Base-by-base conservation (phyloP, 306 rosid species). In the Fagus sylvatica region DNA sequence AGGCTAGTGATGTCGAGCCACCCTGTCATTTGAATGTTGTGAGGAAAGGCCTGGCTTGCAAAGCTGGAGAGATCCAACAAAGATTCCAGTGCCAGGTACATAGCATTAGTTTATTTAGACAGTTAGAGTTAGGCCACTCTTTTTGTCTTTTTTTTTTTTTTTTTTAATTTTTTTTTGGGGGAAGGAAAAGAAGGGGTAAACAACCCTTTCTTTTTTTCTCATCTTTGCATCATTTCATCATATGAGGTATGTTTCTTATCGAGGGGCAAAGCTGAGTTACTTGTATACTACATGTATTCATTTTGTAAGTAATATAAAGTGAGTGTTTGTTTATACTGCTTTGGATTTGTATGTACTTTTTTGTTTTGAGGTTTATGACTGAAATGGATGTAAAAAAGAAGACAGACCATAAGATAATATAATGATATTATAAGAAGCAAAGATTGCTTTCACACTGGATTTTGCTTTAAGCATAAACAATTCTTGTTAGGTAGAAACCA, bases 31-130 rank as follows among this genome's bases (percentile, higher is more conserved):
- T 79, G 86, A 79, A 85, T 85, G 77, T 87, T 90, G 87, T 81
- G 86, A 77, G 83, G 71, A 57, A 73, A 73, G 65, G 81, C 87
- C 85, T 87, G 88, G 93, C 88, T 84, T 87, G 95, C 91, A 88
- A 82, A 85, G 90, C 91, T 92, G 95, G 90, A 74, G 68, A 74
- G 80, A 84, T 84, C 80, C 84, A 77, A 85, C 85, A 83, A 75
- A 83, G 83, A 88, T 86, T 88, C 91, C 88, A 88, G 91, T 89
- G 94, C 92, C 91, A 89, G 89, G 91, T 82, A 71, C 71, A 79
- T 82, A 88, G 85, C 75, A 65, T 82, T 85, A 86, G 97, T 87
- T 78, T 87, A 78, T 78, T 72, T 84, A 88, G 85, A 78, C 72
- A 69, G 87, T 80, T 87, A 78, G 87, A 73, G 80, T 76, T 83